Conservation (phyloP, 768 basidiomycete genomes). For the Psilocybe azurescens region DNA sequence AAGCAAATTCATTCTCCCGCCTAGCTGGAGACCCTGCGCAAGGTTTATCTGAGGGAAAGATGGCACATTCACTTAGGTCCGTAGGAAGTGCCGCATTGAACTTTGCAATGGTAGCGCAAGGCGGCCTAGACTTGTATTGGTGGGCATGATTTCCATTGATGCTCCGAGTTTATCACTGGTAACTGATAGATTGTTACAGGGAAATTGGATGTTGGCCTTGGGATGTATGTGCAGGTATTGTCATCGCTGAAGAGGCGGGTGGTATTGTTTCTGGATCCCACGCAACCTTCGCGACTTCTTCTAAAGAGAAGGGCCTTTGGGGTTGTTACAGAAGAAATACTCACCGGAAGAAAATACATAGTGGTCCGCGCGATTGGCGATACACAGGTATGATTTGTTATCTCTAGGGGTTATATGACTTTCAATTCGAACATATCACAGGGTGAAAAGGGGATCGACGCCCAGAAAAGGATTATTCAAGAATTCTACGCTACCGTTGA, state of each 20-base stretch:
- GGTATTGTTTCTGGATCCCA: constrained; percentile 78
- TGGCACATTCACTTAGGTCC: constrained; percentile 85
- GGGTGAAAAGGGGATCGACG: constrained; percentile 68
- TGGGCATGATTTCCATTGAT: constrained; percentile 35
- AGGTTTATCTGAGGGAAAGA: constrained; percentile 72
- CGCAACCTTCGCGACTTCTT: constrained; percentile 43
- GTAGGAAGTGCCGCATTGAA: constrained; percentile 87
- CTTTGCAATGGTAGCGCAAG: constrained; percentile 85
- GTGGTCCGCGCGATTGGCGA: constrained; percentile 75
- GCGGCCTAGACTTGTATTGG: constrained; percentile 90
- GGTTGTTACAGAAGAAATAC: constrained; percentile 69
- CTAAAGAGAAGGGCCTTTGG: constrained; percentile 48
- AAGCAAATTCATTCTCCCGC: constrained; percentile 69
- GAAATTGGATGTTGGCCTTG: constrained; percentile 85
- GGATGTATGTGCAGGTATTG: constrained; percentile 92
- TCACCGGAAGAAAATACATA: constrained; percentile 82
- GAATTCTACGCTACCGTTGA: constrained; percentile 88
- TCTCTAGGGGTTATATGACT: background rate
- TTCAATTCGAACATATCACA: constrained; percentile 18
- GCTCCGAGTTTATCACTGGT: background rate
- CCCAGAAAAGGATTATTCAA: constrained; percentile 79
- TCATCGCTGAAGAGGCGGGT: constrained; percentile 92
- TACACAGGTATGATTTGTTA: constrained; percentile 40
- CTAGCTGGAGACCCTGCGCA: constrained; percentile 74
- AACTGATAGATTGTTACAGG: constrained; percentile 40